These are phyloP conservation scores for Coemansia pectinata DNA, from an alignment of 192 early-diverging fungal genomes.

Conservation along the genomic window DNA sequence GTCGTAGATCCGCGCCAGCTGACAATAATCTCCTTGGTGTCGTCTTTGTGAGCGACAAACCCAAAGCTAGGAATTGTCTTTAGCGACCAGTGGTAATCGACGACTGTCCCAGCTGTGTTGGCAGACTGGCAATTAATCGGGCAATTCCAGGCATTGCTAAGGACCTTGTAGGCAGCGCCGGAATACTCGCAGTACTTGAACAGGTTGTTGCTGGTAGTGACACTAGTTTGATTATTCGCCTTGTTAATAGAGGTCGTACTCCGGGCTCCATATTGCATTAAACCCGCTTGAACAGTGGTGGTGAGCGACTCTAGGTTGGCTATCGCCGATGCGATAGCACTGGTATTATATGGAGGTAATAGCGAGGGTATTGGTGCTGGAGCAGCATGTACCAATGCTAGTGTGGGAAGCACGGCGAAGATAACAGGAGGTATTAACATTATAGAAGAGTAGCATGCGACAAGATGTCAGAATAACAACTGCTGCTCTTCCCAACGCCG, in stretches of 20 bases:
- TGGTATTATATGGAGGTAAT: neutral
- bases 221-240: neutral
- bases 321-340: neutral
- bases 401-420: neutral
- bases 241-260: neutral
- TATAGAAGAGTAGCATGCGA: neutral
- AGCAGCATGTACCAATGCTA: neutral
- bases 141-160: slow-evolving; percentile 36
- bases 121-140: slow-evolving; percentile 31
- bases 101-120: slow-evolving; percentile 34
- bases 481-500: neutral
- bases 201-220: neutral
- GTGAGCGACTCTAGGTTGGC: neutral
- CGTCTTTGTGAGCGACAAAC: slow-evolving; percentile 43
- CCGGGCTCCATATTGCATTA: neutral
- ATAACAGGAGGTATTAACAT: neutral
- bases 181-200: slow-evolving; percentile 39
- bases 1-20: slow-evolving; percentile 30
- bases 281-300: neutral
- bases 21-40: slow-evolving; percentile 22
- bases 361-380: neutral
- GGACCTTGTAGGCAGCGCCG: slow-evolving; percentile 49
- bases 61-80: slow-evolving; percentile 31
- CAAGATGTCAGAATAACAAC: neutral
- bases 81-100: slow-evolving; percentile 42